A percentile compares a stretch with the other conserved stretches of the same genome.
These are phyloP conservation scores for Vitis hybrid DNA, from an alignment of 177 flowering plant species.

Conservation along the genomic window DNA sequence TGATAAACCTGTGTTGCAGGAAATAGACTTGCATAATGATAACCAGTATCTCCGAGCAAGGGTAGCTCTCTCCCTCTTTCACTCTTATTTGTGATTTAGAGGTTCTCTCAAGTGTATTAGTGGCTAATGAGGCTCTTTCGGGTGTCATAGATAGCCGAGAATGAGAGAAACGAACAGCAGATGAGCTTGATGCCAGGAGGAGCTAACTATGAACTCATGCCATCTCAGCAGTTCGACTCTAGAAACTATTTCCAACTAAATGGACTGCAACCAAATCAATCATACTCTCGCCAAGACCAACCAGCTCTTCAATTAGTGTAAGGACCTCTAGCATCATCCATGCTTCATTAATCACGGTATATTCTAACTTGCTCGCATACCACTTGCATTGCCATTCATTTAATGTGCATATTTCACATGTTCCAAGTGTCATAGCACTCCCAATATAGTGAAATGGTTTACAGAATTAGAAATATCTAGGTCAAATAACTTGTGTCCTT, in stretches of 20 bases:
- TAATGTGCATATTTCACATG: background rate
- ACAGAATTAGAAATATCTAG: no score
- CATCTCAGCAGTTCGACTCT: conserved; percentile 51
- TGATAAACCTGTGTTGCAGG: conserved; percentile 43
- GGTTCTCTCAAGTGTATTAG: background rate
- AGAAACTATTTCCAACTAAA: conserved; percentile 70
- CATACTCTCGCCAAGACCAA: conserved; percentile 64
- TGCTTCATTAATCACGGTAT: background rate
- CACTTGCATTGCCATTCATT: background rate
- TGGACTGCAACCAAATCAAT: conserved; percentile 50
- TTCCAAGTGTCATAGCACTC: background rate
- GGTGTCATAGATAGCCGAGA: conserved; percentile 53
- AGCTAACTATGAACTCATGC: conserved; percentile 47
- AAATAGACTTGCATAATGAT: conserved; percentile 73
- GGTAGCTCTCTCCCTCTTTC: conserved; percentile 34
- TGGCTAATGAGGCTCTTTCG: background rate
- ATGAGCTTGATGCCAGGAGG: conserved; percentile 57
- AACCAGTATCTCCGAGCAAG: conserved; percentile 83
- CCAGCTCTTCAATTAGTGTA: conserved; percentile 73
- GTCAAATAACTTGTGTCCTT: no score
- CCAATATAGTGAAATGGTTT: background rate
- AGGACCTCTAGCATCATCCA: conserved; percentile 4
- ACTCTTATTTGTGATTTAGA: conserved; percentile 2
- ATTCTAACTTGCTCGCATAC: background rate
- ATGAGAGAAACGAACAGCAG: conserved; percentile 61